Evolutionary conservation across 2,329 filamentous ascomycete genomes (phyloP).

Genomic region (Erysiphe neolycopersici): DNA sequence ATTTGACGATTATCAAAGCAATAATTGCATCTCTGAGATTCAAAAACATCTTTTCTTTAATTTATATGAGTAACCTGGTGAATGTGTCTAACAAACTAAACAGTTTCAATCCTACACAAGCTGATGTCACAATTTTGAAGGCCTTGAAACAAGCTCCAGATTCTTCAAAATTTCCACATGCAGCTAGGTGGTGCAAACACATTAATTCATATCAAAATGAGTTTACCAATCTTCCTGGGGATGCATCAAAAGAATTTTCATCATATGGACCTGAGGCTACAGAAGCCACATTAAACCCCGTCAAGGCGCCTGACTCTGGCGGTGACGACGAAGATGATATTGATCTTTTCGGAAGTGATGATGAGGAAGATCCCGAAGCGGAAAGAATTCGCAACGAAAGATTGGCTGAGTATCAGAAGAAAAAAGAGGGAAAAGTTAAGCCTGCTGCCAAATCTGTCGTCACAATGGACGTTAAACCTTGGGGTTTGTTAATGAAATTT

Average conservation of each 20-base stretch:
- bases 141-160: constrained; percentile 51
- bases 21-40: constrained; percentile 51
- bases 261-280: constrained; percentile 68
- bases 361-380: constrained; percentile 82
- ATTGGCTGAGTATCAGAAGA: constrained; percentile 79
- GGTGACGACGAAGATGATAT: constrained; percentile 54
- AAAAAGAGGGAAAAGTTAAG: constrained; percentile 91
- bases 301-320: constrained; percentile 37
- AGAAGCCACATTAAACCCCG: constrained; percentile 59
- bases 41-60: neutral
- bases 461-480: constrained; percentile 91
- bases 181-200: constrained; percentile 98
- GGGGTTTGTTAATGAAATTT: constrained; percentile 40
- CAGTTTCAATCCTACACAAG: constrained; percentile 46
- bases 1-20: constrained; percentile 52
- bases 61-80: constrained; percentile 2
- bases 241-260: constrained; percentile 68
- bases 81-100: constrained; percentile 8
- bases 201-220: constrained; percentile 78
- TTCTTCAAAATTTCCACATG: constrained; percentile 71
- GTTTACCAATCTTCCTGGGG: constrained; percentile 73
- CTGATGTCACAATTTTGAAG: constrained; percentile 92
- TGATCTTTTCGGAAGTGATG: constrained; percentile 79
- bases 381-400: constrained; percentile 64
- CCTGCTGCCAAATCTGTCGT: constrained; percentile 84